Evolutionary conservation across 148 eudicot genomes (phyloP).

Genomic region (Spergularia bocconei): DNA sequence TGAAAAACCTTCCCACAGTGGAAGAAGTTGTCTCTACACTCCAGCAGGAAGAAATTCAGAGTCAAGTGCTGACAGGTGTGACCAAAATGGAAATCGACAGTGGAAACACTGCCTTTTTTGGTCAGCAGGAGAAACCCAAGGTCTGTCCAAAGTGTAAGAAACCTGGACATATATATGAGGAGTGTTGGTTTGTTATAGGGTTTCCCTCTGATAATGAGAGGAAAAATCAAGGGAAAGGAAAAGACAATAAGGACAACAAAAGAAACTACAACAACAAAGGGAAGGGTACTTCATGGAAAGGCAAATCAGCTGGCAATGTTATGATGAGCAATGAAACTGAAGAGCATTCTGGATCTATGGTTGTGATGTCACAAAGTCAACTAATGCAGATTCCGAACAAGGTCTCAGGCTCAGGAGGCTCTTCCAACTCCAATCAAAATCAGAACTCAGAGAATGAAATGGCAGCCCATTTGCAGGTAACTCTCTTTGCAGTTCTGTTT

Average conservation of each 20-base stretch:
- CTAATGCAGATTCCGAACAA: no score
- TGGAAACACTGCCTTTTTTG: no score
- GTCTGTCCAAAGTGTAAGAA: background rate
- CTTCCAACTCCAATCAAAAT: no score
- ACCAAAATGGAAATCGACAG: no score
- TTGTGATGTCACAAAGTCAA: no score
- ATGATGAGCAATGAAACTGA: no score
- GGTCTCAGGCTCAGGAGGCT: background rate
- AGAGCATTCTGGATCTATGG: no score
- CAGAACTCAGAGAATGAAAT: background rate
- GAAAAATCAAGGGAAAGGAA: background rate
- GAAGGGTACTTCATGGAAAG: no score
- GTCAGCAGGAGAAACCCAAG: conserved; percentile 1
- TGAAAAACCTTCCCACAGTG: background rate
- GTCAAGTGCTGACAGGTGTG: no score
- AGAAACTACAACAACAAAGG: no score
- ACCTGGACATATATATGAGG: background rate
- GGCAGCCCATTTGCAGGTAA: background rate
- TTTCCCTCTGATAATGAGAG: background rate
- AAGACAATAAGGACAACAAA: background rate
- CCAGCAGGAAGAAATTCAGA: no score
- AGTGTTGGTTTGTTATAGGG: conserved; percentile 5
- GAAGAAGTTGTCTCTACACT: background rate
- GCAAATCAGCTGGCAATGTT: no score
- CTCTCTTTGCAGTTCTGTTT: background rate